Base-by-base conservation (phyloP, 2,329 filamentous ascomycete species). In the Verticillium alfalfae region DNA sequence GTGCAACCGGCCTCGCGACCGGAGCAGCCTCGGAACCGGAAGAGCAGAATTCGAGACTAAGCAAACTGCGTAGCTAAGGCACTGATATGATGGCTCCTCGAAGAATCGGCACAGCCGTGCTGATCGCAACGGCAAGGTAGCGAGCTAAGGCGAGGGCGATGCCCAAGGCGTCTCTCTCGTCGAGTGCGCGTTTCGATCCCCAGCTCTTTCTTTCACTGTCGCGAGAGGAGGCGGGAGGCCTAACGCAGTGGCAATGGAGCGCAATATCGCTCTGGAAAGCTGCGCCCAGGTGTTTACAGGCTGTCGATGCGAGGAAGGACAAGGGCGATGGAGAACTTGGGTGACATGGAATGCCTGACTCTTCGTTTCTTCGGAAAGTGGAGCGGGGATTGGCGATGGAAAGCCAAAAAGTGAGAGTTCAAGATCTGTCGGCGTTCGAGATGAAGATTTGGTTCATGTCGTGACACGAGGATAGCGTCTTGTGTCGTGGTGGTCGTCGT, bases 1-100 rank as follows among this genome's bases (percentile, higher is more conserved):
- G 77, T 79, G 81, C 82, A 82, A 79, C 83, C 82, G 85, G 83
- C 83, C 84, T 81, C 75, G 72, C 78, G 83, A 85, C 83, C 78
- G 83, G 81, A 82, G 78, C 81, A 79, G 81, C 81, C 81, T 78
- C 77, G 76, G 81, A 81, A 77, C 78, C 57, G 18, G n/a, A 26
- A 60, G 60, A 61, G 58, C 63, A 61, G 54, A 62, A 63, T 56
- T 66, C 63, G 63, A 66, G 68, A 65, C 70, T 69, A 64, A 57
- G 45, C 45, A 52, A 12, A 22, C 8, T 52, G 18, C 45, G 18
- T 10, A 13, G 16, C n/a, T 31, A 58, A 60, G 39, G 41, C n/a
- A 55, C 62, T 39, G 45, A 63, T 56, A 37, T 31, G 41, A 63
- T 18, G 59, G 55, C 34, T 60, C 57, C 57, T 37, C 36, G 58